Evolutionary conservation across 768 basidiomycete species (phyloP).

Genomic region (Boletus pseudopeckii): DNA sequence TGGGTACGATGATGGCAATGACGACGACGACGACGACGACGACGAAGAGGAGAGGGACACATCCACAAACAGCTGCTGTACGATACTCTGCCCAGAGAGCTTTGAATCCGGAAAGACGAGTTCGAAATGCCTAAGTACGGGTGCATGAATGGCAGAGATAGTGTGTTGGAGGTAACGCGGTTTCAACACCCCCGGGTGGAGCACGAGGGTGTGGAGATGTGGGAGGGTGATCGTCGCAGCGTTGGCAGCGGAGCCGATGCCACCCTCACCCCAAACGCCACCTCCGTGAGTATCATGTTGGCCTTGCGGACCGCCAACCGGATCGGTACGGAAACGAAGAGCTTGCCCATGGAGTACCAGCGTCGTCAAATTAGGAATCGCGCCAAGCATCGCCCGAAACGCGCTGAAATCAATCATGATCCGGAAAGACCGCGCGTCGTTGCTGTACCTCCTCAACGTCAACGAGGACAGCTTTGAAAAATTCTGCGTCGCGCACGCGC

Average conservation of each 20-base stretch:
- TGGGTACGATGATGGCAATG: background rate
- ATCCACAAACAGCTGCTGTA: slow-evolving; percentile 25
- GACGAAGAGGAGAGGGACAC: background rate
- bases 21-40: background rate
- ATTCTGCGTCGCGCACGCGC: slow-evolving; percentile 9
- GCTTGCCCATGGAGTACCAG: slow-evolving; percentile 30
- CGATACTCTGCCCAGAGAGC: slow-evolving; percentile 25
- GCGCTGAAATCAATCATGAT: slow-evolving; percentile 28
- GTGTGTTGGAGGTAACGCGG: slow-evolving; percentile 32
- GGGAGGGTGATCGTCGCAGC: slow-evolving; percentile 16
- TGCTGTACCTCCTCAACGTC: slow-evolving; percentile 27
- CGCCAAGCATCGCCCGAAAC: slow-evolving; percentile 24
- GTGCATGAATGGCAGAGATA: slow-evolving; percentile 26
- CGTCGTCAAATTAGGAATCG: slow-evolving; percentile 22
- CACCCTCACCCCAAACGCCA: background rate
- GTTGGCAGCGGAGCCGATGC: background rate
- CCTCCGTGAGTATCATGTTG: background rate
- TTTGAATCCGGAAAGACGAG: slow-evolving; percentile 32
- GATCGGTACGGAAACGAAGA: slow-evolving; percentile 23
- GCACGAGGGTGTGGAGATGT: slow-evolving; percentile 28
- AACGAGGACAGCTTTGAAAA: slow-evolving; percentile 24
- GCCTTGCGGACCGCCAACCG: slow-evolving; percentile 5
- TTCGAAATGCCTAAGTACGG: slow-evolving; percentile 30
- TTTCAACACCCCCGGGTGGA: slow-evolving; percentile 30
- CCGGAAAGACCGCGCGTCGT: slow-evolving; percentile 26